These are phyloP conservation scores for Penicillium macrosclerotiorum DNA, from an alignment of 495 filamentous ascomycete species.

Conservation along the genomic window DNA sequence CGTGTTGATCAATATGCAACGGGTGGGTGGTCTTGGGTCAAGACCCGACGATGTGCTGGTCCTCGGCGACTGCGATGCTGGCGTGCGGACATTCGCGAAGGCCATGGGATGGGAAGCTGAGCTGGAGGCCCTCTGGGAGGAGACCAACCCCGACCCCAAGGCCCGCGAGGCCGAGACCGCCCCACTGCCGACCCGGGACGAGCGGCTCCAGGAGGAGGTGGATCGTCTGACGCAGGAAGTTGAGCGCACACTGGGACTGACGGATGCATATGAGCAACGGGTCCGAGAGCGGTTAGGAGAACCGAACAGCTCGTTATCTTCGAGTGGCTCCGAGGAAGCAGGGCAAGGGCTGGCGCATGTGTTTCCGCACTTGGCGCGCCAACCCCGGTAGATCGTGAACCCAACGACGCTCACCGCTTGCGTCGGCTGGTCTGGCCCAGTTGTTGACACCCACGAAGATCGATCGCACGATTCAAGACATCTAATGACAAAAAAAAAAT, in stretches of 20 bases:
- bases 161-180: constrained; percentile 31
- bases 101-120: constrained; percentile 86
- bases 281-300: constrained; percentile 38
- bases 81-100: constrained; percentile 77
- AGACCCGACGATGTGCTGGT: constrained; percentile 74
- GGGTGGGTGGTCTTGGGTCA: constrained; percentile 76
- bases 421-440: too few relatives aligned
- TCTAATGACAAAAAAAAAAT: too few relatives aligned
- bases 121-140: constrained; percentile 67
- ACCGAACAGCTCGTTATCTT: background rate
- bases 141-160: constrained; percentile 46
- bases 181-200: constrained; percentile 46
- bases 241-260: constrained; percentile 48
- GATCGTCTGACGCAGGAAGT: constrained; percentile 53
- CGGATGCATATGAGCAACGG: constrained; percentile 42
- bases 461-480: too few relatives aligned
- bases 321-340: background rate
- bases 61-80: constrained; percentile 75
- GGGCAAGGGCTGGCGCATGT: constrained; percentile 36
- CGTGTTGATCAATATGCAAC: constrained; percentile 82
- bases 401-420: too few relatives aligned
- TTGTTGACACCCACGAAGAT: too few relatives aligned
- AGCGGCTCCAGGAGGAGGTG: constrained; percentile 53
- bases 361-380: constrained; percentile 42
- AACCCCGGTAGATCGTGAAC: constrained; percentile 15